These are phyloP conservation scores for Proliferodiscus dingleyae DNA, from an alignment of 2,329 filamentous ascomycete genomes.

Conservation along the genomic window DNA sequence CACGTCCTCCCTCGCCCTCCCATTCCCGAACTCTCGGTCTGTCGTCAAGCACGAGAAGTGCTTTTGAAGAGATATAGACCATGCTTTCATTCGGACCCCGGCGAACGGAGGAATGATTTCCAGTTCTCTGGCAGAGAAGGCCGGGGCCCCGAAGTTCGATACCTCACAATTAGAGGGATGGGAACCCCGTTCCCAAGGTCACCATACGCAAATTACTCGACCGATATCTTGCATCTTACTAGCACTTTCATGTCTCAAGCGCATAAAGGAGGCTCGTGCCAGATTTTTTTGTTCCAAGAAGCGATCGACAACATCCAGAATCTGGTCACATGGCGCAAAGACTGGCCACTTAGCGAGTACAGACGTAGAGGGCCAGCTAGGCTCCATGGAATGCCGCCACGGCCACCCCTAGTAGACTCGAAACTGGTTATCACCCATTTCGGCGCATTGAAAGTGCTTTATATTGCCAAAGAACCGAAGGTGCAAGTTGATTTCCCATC, in stretches of 20 bases:
- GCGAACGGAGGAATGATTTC: neutral
- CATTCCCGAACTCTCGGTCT: neutral
- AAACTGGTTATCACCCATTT: neutral
- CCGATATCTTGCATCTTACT: neutral
- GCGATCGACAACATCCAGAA: neutral
- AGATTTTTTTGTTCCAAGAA: neutral
- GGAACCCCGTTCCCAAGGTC: neutral
- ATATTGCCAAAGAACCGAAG: neutral
- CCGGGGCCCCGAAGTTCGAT: too few species aligned
- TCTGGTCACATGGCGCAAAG: neutral
- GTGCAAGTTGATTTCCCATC: neutral
- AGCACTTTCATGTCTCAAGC: neutral
- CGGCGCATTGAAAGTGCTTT: neutral
- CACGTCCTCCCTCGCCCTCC: slow-evolving; percentile 3
- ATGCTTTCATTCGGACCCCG: neutral
- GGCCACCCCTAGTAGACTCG: neutral
- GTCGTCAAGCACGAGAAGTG: neutral
- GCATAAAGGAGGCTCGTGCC: neutral
- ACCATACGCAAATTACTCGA: neutral
- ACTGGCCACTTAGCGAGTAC: neutral
- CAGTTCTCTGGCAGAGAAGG: too few species aligned
- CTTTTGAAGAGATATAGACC: neutral
- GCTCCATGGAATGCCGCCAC: neutral
- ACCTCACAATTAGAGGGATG: too few species aligned
- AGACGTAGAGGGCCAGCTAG: neutral